phyloP scores from a whole-genome alignment of 2,329 filamentous ascomycete genomes.

The Thielaviopsis musarum region DNA sequence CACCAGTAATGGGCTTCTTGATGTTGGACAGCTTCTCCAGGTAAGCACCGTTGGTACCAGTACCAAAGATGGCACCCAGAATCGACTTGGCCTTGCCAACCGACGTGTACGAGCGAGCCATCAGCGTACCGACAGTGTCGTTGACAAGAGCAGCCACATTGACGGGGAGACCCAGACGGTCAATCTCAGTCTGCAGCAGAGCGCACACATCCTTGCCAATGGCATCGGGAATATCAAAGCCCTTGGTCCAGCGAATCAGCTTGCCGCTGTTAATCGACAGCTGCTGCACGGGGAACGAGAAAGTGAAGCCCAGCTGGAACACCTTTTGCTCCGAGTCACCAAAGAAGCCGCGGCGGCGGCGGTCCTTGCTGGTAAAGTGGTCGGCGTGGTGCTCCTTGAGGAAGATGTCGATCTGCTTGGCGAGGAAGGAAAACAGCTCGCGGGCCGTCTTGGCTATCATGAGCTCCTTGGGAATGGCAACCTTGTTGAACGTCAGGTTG shows the following conservation, averaged over 20 bases:
- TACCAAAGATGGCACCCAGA: conserved; percentile 94
- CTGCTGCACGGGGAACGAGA: conserved; percentile 92
- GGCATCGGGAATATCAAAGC: conserved; percentile 90
- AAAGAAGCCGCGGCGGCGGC: conserved; percentile 41
- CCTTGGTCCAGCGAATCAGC: conserved; percentile 95
- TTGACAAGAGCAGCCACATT: conserved; percentile 94
- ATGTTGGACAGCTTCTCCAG: conserved; percentile 80
- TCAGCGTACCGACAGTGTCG: conserved; percentile 91
- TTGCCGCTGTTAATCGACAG: conserved; percentile 88
- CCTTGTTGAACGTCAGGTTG: conserved; percentile 82
- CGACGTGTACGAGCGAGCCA: conserved; percentile 92
- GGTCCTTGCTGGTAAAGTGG: conserved; percentile 38
- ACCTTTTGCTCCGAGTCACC: conserved; percentile 48
- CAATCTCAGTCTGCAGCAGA: conserved; percentile 76
- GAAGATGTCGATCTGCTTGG: conserved; percentile 81
- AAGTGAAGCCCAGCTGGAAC: conserved; percentile 95
- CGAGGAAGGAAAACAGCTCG: conserved; percentile 83
- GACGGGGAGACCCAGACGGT: conserved; percentile 71
- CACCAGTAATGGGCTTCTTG: conserved; percentile 54
- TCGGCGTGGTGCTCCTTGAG: conserved; percentile 75
- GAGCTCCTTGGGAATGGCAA: conserved; percentile 72
- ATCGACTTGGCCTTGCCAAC: conserved; percentile 73
- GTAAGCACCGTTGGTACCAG: conserved; percentile 93
- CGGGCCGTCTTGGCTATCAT: conserved; percentile 78
- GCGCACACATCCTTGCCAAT: conserved; percentile 89